phyloP scores from a whole-genome alignment of 495 filamentous ascomycete genomes.

The Lichenothelia convexa region DNA sequence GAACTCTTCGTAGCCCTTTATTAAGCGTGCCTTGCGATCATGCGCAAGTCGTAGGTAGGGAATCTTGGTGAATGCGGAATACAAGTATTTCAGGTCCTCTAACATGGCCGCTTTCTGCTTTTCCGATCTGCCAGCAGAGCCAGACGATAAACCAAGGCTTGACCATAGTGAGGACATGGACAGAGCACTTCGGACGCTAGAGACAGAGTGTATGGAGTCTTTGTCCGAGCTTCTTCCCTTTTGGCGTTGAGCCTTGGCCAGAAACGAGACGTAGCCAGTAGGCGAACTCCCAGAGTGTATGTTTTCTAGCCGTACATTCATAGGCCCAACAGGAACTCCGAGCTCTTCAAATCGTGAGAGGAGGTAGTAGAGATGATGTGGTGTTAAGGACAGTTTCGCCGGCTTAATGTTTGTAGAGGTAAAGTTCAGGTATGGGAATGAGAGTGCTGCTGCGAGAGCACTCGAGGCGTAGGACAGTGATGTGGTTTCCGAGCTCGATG shows the following conservation, averaged over 20 bases:
- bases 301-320: constrained; percentile 91
- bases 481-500: constrained; percentile 39
- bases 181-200: constrained; percentile 93
- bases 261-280: constrained; percentile 90
- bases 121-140: constrained; percentile 59
- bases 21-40: constrained; percentile 73
- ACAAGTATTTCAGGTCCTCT: constrained; percentile 82
- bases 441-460: constrained; percentile 62
- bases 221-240: constrained; percentile 63
- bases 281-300: constrained; percentile 72
- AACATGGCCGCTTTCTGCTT: constrained; percentile 70
- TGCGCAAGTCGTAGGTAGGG: constrained; percentile 75
- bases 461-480: no score
- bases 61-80: constrained; percentile 96
- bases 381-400: constrained; percentile 82
- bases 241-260: constrained; percentile 57
- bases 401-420: constrained; percentile 70
- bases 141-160: constrained; percentile 61
- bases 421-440: constrained; percentile 67
- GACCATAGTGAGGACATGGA: constrained; percentile 90
- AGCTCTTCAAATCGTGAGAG: constrained; percentile 88
- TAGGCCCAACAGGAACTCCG: constrained; percentile 73
- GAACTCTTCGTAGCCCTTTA: constrained; percentile 90
- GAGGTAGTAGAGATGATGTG: constrained; percentile 93
- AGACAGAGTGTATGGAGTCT: constrained; percentile 84